Base-by-base conservation (phyloP, 1,139 yeast species). In the Martiniozyma asiatica region DNA sequence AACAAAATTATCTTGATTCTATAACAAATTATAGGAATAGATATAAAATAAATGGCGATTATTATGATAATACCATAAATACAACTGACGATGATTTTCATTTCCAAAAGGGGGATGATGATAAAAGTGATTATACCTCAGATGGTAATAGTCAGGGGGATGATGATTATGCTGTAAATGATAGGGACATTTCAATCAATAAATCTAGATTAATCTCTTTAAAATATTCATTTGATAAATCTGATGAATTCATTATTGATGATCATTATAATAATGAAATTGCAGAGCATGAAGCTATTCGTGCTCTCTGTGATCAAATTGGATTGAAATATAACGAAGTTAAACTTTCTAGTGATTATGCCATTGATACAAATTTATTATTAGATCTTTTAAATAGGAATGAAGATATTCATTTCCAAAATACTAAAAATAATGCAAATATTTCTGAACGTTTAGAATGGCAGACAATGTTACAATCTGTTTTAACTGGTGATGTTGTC, bases 391-490 rank as follows among this genome's bases (percentile, higher is more conserved):
- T 68, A 25, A 56, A 58, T 34, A 57, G 58, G 22, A 51, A 48
- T 30, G 54, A 48, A 24, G 55, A 51, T 30, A 47, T 50, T 12
- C 53, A 50, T 24, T 30, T 51, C 11, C 41, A 44, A 24, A 37
- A 47, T 27, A 63, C 65, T 26, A 58, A 57, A 22, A 63, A 68
- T 32, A 81, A 77, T 42, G 79, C 81, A 2, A 66, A 68, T 14
- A 73, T 82, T 14, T 53, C 75, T 18, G 97, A 85, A 50, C 62
- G 98, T 29, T 62, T 87, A 17, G 96, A 87, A 56, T 89, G 98
- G 98, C 97, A 89, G 52, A 73, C 92, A 0, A 84, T 89, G 95
- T 62, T 89, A 27, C 69, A 82, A 4, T 70, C 89, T 4, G 98
- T 89, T 3, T 64, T 89, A 23, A 87, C 93, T 3, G 97, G 98